These are phyloP conservation scores for Albugo candida DNA, from an alignment of 352 stramenopile species.

Conservation along the genomic window DNA sequence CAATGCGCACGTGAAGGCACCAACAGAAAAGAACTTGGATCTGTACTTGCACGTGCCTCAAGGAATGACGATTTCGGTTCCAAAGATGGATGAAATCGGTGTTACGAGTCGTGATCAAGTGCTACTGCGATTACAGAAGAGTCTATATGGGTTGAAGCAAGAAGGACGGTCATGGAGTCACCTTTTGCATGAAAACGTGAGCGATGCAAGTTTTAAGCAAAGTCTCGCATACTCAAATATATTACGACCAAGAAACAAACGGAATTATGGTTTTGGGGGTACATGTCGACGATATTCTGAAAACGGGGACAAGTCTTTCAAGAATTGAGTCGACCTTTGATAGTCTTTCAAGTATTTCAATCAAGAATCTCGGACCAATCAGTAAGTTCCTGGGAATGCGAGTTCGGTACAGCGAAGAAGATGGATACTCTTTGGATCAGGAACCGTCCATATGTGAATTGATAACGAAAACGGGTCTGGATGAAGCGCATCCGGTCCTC, in stretches of 20 bases:
- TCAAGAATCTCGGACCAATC: constrained; percentile 14
- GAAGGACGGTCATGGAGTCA: constrained; percentile 9
- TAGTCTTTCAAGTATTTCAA: constrained; percentile 3
- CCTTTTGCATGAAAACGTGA: constrained; percentile 4
- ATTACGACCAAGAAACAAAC: constrained; percentile 2
- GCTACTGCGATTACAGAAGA: too few relatives aligned
- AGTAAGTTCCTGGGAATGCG: constrained; percentile 15
- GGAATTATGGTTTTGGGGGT: constrained; percentile 5
- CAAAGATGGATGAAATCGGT: too few relatives aligned
- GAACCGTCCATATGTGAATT: constrained; percentile 9
- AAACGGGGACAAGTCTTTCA: constrained; percentile 1
- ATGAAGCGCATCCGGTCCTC: constrained; percentile 6
- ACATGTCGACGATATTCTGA: constrained; percentile 18
- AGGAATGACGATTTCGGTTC: background rate
- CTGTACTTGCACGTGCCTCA: background rate
- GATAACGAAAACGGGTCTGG: constrained; percentile 7
- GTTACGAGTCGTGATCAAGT: too few relatives aligned
- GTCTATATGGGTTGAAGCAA: constrained; percentile 13
- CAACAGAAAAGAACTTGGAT: background rate
- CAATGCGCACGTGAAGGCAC: background rate
- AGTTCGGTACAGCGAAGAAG: constrained; percentile 1
- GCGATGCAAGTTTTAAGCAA: constrained; percentile 6
- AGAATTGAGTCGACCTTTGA: constrained; percentile 6
- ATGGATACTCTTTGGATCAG: constrained; percentile 10
- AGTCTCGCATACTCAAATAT: constrained; percentile 14